Evolutionary conservation across 768 basidiomycete genomes (phyloP), one percentile per base, ranked within the genome.

Genomic region (Russula foetens): DNA sequence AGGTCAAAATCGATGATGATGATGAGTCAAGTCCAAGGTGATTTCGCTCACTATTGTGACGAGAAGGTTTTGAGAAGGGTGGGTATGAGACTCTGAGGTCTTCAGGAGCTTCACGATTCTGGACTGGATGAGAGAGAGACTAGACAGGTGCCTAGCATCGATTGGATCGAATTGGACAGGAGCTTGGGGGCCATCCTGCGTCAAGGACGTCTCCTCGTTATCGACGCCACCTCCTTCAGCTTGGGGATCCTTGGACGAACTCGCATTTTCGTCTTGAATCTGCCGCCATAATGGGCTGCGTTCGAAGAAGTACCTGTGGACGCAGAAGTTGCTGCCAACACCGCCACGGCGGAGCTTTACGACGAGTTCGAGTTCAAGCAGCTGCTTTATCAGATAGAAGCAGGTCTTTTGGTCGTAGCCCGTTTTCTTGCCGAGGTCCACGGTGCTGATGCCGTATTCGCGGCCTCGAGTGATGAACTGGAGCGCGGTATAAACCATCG

Each of bases 391-490:
- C 59, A 92, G 81, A 72, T 95, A 94, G 70, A 90, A 91, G 64
- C 90, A 90, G 1, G 89, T 88, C 72, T 93, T 94, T 69, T 90
- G 90, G 69, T 93, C 92, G 67, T 95, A 92, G 51, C 82, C 83
- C 11, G 92, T 86, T 67, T 82, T 78, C 66, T 83, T 83, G 26
- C 89, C 88, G 15, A 96, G 77, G 33, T 88, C 81, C 14, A 92
- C 82, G 48, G 89, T 85, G 7, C 89, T 86, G 17, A 90, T 80
- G 12, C 92, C 92, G 21, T 79, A 74, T 59, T 89, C 86, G 60
- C 92, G 76, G 3, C 87, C 89, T 39, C 89, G 81, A n/a, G 90
- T 86, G 65, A 96, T 84, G 46, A 92, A 76, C 69, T 94, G 91
- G 15, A 96, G 79, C 6, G 86, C 84, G 17, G 84, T 82, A 70